Percentiles rank a stretch among this genome's conserved stretches.
Evolutionary conservation across 768 basidiomycete species (phyloP).

Genomic region (Rhodotorula babjevae): DNA sequence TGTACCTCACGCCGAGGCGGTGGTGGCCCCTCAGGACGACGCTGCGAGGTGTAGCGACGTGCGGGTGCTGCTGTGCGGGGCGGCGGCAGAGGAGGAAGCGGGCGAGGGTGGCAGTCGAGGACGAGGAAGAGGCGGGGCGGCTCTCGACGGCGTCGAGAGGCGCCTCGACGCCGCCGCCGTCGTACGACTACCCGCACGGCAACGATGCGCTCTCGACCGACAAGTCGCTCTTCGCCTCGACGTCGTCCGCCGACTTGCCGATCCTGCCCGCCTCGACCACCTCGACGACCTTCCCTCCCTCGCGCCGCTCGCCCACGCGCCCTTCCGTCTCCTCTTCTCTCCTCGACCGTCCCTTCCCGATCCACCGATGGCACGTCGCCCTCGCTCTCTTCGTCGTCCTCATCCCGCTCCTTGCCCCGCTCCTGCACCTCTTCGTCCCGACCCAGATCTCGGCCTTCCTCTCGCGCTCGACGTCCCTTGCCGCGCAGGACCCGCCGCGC

Average conservation of each 20-base stretch:
- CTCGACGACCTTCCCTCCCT: not conserved
- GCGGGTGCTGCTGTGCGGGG: conserved; percentile 7
- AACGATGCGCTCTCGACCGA: not conserved
- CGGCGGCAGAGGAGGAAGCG: not conserved
- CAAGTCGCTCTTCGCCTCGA: not conserved
- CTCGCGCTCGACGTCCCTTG: conserved; percentile 5
- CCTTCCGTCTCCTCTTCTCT: not conserved
- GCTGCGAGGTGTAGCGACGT: conserved; percentile 2
- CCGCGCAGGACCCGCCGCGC: not conserved
- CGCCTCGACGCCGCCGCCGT: not conserved
- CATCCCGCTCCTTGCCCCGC: conserved; percentile 21
- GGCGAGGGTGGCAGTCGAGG: not conserved
- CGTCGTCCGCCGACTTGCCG: not conserved
- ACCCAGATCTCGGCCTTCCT: conserved; percentile 26
- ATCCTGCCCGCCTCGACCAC: not conserved
- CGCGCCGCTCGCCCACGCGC: not conserved
- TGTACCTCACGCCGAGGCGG: conserved; percentile 24
- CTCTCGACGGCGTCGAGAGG: not conserved
- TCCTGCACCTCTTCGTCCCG: conserved; percentile 31
- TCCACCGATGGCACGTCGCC: conserved; percentile 28
- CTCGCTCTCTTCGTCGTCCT: conserved; percentile 26
- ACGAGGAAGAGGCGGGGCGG: not conserved
- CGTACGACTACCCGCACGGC: not conserved
- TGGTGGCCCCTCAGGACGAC: conserved; percentile 34
- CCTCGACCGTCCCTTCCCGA: conserved; percentile 14